Evolutionary conservation across 352 stramenopile species (phyloP).

Genomic region (Pythium aquatile): DNA sequence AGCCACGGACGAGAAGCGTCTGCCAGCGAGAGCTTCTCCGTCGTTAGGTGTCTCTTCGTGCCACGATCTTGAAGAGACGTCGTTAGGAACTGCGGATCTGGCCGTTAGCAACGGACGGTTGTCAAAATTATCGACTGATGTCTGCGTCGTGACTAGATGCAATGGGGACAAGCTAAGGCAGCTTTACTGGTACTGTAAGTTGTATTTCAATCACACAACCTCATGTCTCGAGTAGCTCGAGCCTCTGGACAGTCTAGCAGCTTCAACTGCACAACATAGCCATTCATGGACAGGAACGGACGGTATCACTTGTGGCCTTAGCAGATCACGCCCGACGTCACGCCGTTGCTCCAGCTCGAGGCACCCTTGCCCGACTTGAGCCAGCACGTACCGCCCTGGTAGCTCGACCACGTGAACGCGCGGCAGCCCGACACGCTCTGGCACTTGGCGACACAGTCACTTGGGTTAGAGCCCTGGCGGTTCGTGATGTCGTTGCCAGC

Average conservation of each 20-base stretch:
- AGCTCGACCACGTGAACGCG: slow-evolving; percentile 1
- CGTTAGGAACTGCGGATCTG: not conserved
- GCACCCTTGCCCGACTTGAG: slow-evolving; percentile 21
- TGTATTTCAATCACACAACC: slow-evolving; percentile 1
- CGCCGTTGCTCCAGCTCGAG: slow-evolving; percentile 2
- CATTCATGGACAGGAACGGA: not conserved
- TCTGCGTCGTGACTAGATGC: no score
- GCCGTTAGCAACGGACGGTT: no score
- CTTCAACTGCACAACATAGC: not conserved
- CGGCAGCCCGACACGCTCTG: slow-evolving; percentile 1
- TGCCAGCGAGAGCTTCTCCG: not conserved
- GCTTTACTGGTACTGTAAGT: not conserved
- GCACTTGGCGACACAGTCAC: not conserved
- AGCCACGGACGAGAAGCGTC: not conserved
- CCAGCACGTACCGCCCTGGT: slow-evolving; percentile 31
- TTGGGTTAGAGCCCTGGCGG: not conserved
- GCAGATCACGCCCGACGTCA: slow-evolving; percentile 2
- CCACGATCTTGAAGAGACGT: slow-evolving; percentile 1
- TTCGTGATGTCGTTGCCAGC: slow-evolving; percentile 3
- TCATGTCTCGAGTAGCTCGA: not conserved
- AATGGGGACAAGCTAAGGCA: no score
- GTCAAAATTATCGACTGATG: no score
- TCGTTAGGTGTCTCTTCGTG: not conserved
- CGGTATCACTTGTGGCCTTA: not conserved
- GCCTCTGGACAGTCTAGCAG: not conserved